Evolutionary conservation across 257 asterid genomes (phyloP), one percentile per base, ranked within the genome.

Genomic region (Marsdenia floribunda): DNA sequence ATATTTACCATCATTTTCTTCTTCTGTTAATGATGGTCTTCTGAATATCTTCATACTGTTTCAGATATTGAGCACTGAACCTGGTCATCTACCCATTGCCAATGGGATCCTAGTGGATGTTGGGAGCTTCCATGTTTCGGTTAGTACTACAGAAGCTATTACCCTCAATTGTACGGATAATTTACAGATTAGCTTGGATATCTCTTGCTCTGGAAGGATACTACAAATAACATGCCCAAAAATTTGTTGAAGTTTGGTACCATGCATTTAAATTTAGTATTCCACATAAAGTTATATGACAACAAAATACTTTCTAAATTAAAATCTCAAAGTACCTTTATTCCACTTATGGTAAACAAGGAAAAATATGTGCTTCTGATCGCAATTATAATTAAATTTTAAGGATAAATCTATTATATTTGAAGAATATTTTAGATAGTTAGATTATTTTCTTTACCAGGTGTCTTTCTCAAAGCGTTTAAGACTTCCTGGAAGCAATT

Each of bases 61-160:
- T 72, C 91, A 94, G 99, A 85, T 89, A 76, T 80, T 94, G 85
- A 94, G 99, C 88, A 81, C 91, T 66, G 97, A 86, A 78, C 87
- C 90, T 80, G 90, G 84, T 75, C 80, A 82, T 80, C 80, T 82
- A 71, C 93, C 90, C 77, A 86, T 94, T 76, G 87, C 96, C 78
- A 89, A 83, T 81, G 99, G 99, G 78, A 78, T 87, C 80, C 83
- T 94, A 66, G 82, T 77, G 76, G 96, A 87, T 67, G 85, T 85
- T 73, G 88, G 92, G 75, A 80, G 84, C 86, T 87, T 85, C 76
- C 90, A 90, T 83, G 84, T 88, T 82, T 83, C 87, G 75, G 98
- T 94, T 85, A 89, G 97, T 88, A 76, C 80, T 63, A 72, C 72
- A 71, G 14, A 19, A 37, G 13, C 35, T 58, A 22, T 57, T 42